Evolutionary conservation across 2,329 filamentous ascomycete genomes (phyloP), one percentile per base, ranked within the genome.

Genomic region (Ascomycota sp.): DNA sequence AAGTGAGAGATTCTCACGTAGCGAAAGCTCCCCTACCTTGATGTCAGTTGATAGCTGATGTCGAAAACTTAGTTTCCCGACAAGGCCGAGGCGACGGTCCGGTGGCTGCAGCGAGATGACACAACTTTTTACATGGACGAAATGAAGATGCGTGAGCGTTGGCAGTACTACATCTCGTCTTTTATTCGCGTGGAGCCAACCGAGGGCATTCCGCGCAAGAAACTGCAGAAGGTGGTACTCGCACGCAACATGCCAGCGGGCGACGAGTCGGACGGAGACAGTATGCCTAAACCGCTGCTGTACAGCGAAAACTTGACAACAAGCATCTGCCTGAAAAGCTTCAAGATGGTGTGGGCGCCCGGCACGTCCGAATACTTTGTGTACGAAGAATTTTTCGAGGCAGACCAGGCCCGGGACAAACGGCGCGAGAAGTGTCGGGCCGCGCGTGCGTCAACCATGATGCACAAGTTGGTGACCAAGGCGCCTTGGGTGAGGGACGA

Each of bases 111-210:
- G 40, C 63, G 67, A 30, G 69, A 75, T 29, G 72, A 77, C 40
- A 72, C 70, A 25, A 77, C 92, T 0, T 82, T 93, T 48, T 83
- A 89, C 41, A 75, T 76, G 44, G 81, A 92, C 39, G 82, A 93
- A 40, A 75, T 93, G 59, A 77, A 89, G 45, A 69, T 74, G 30
- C 75, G 75, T 33, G 74, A 82, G 36, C 65, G 72, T 24, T 98
- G 89, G 89, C 80, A 86, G 42, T 92, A 91, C 56, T 98, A 98
- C 48, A 81, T 93, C 33, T 85, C 86, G 12, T 83, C 85, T 0
- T 95, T 79, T 51, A 79, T 82, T 40, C 80, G 82, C 37, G 68
- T 85, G 17, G 82, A 93, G 44, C 79, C 81, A 2, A 98, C 89
- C 0, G 80, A 89, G 51, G 79, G 79, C 10, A 65, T 89, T 3